phyloP scores from a whole-genome alignment of 768 basidiomycete genomes.

The Suillus luteus region DNA sequence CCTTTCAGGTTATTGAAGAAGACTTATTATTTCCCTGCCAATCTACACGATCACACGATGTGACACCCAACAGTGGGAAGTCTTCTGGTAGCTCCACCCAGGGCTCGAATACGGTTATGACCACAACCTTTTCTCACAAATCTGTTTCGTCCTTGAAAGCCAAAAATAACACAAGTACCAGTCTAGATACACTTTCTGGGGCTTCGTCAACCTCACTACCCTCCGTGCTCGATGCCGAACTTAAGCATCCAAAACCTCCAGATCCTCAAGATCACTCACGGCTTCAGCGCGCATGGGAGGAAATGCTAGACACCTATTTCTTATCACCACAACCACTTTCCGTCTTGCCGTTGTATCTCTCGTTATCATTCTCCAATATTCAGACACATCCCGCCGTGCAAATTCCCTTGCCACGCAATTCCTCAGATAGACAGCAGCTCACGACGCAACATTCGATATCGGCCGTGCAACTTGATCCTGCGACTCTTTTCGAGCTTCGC shows the following conservation, averaged over 20 bases:
- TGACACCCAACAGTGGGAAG: slow-evolving; percentile 8
- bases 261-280: slow-evolving; percentile 64
- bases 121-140: slow-evolving; percentile 21
- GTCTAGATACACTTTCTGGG: slow-evolving; percentile 16
- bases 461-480: slow-evolving; percentile 30
- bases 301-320: slow-evolving; percentile 62
- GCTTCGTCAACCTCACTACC: slow-evolving; percentile 28
- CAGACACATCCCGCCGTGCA: slow-evolving; percentile 49
- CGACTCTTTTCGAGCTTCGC: slow-evolving; percentile 35
- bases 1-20: slow-evolving; percentile 67
- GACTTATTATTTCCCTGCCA: slow-evolving; percentile 68
- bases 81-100: slow-evolving; percentile 28
- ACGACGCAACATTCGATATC: not conserved
- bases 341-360: slow-evolving; percentile 69
- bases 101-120: slow-evolving; percentile 32
- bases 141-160: slow-evolving; percentile 26
- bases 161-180: slow-evolving; percentile 14
- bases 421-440: slow-evolving; percentile 28
- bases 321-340: slow-evolving; percentile 54
- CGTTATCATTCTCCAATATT: slow-evolving; percentile 55
- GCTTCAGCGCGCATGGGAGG: slow-evolving; percentile 65
- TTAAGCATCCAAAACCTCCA: slow-evolving; percentile 22
- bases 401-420: slow-evolving; percentile 59
- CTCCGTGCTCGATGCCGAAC: slow-evolving; percentile 16
- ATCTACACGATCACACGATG: slow-evolving; percentile 13